Percentiles rank a stretch among this genome's conserved stretches.
phyloP scores from a whole-genome alignment of 345 rosid genomes.

The Kandelia obovata region DNA sequence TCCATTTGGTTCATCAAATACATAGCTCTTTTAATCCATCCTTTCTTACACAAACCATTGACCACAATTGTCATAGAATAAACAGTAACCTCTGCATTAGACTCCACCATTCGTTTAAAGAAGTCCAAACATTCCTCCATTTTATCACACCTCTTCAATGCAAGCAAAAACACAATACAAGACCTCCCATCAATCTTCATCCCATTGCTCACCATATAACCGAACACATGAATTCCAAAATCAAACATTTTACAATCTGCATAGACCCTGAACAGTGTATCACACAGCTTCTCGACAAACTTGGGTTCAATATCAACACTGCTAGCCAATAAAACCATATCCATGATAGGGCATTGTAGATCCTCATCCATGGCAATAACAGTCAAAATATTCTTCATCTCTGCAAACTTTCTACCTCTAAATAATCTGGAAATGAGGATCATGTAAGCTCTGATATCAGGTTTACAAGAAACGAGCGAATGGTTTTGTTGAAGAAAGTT shows the following conservation, averaged over 20 bases:
- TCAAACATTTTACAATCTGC: constrained; percentile 55
- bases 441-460: constrained; percentile 48
- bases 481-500: constrained; percentile 40
- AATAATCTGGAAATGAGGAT: constrained; percentile 46
- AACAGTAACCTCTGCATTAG: constrained; percentile 46
- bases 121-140: constrained; percentile 46
- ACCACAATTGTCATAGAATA: constrained; percentile 66
- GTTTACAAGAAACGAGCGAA: constrained; percentile 33
- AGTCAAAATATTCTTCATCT: constrained; percentile 46
- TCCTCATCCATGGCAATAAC: constrained; percentile 33
- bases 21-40: constrained; percentile 47
- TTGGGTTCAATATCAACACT: constrained; percentile 22
- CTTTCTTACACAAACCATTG: constrained; percentile 60
- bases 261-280: constrained; percentile 66
- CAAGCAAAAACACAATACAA: constrained; percentile 65
- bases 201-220: constrained; percentile 47
- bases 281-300: constrained; percentile 49
- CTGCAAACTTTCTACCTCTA: constrained; percentile 39
- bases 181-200: constrained; percentile 62
- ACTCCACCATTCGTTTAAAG: constrained; percentile 54
- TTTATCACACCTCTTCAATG: constrained; percentile 49
- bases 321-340: constrained; percentile 36
- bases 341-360: constrained; percentile 32
- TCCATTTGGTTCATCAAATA: constrained; percentile 46
- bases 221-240: constrained; percentile 53